phyloP scores from a whole-genome alignment of 2,329 filamentous ascomycete species.

The Trichoderma koningii region DNA sequence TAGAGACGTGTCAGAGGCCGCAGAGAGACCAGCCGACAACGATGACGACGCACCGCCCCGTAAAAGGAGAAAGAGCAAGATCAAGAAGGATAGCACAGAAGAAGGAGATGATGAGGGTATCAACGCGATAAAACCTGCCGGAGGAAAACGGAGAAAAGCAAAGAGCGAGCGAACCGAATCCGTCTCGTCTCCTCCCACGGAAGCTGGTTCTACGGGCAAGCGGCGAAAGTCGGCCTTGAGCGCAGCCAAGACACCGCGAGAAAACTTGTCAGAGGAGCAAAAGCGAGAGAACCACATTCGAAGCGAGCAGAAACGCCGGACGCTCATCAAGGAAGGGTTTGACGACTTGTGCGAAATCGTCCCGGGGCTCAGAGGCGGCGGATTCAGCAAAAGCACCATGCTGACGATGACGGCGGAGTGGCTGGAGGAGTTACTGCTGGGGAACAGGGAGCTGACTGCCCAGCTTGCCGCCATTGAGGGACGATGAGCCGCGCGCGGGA shows the following conservation, averaged over 20 bases:
- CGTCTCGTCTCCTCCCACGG: conserved; percentile 37
- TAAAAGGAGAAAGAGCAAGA: conserved; percentile 59
- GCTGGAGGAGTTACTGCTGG: conserved; percentile 70
- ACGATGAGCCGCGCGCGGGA: conserved; percentile 24
- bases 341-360: conserved; percentile 77
- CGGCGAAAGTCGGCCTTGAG: conserved; percentile 53
- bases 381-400: conserved; percentile 81
- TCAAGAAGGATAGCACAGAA: conserved; percentile 45
- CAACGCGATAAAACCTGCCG: conserved; percentile 35
- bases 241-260: conserved; percentile 53
- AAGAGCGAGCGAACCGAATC: conserved; percentile 45
- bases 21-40: conserved; percentile 39
- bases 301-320: conserved; percentile 83
- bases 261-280: conserved; percentile 78
- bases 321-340: conserved; percentile 79
- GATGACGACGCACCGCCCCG: conserved; percentile 46
- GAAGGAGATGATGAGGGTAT: conserved; percentile 47
- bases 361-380: conserved; percentile 70
- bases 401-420: conserved; percentile 75
- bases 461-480: conserved; percentile 49
- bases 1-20: conserved; percentile 31
- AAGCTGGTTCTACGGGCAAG: conserved; percentile 43
- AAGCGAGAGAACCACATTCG: conserved; percentile 85
- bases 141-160: conserved; percentile 52
- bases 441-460: conserved; percentile 63